A percentile compares a stretch with the other conserved stretches of the same genome.
These are phyloP conservation scores for Leccinum subrobustum DNA, from an alignment of 1,284 basidiomycete species.

Conservation along the genomic window DNA sequence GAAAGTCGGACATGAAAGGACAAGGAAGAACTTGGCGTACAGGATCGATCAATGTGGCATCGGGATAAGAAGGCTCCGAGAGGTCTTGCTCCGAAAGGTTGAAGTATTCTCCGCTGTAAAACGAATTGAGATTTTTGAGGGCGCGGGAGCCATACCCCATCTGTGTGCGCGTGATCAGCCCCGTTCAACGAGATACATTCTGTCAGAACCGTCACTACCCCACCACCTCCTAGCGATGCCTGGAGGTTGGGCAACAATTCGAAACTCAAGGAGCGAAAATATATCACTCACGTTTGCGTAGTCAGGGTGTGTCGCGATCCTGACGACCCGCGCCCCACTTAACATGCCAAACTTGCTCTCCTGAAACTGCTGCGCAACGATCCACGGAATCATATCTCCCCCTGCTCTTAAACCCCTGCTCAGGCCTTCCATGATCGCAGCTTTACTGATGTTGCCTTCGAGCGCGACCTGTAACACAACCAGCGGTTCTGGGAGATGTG, in stretches of 20 bases:
- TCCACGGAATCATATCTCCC: constrained; percentile 98
- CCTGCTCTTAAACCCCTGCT: constrained; percentile 79
- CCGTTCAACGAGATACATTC: constrained; percentile 1
- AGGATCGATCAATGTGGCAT: constrained; percentile 57
- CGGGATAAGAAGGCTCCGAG: constrained; percentile 58
- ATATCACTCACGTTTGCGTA: constrained; percentile 71
- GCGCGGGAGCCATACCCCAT: constrained; percentile 99
- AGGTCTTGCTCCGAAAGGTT: constrained; percentile 73
- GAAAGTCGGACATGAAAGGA: neutral
- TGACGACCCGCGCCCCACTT: constrained; percentile 80
- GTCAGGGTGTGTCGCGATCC: constrained; percentile 98
- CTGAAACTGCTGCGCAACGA: constrained; percentile 95
- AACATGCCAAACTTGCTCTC: constrained; percentile 92
- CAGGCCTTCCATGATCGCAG: constrained; percentile 85
- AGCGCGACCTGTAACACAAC: constrained; percentile 95
- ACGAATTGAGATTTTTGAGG: constrained; percentile 82
- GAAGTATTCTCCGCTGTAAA: constrained; percentile 92
- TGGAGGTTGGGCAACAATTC: neutral
- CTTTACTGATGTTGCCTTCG: constrained; percentile 91
- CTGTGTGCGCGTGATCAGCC: constrained; percentile 38
- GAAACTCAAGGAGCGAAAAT: neutral
- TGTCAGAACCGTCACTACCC: neutral
- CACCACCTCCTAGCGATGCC: neutral
- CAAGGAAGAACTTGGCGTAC: constrained; percentile 39
- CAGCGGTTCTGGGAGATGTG: constrained; percentile 86